Conservation (phyloP, 768 basidiomycete species). For the Leccinum disarticulatum region DNA sequence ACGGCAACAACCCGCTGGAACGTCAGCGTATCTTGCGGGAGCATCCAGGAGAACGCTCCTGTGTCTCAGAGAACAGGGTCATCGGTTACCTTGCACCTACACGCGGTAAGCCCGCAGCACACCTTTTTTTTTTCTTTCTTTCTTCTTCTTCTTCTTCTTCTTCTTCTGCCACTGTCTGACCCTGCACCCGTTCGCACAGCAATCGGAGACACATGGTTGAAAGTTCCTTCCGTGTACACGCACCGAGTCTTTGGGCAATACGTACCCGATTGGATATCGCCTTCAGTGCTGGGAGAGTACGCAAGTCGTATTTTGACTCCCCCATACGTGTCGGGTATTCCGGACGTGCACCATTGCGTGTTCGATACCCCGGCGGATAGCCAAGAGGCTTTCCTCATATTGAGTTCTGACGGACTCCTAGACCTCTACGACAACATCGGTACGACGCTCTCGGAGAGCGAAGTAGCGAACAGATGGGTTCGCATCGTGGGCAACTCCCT, state of each 20-base stretch:
- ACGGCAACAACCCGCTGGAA: slow-evolving; percentile 31
- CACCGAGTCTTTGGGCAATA: slow-evolving; percentile 29
- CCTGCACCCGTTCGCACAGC: slow-evolving; percentile 24
- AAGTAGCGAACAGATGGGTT: slow-evolving; percentile 38
- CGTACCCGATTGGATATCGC: slow-evolving; percentile 26
- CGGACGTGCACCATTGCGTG: slow-evolving; percentile 41
- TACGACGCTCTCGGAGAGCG: slow-evolving; percentile 20
- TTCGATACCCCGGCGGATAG: slow-evolving; percentile 20
- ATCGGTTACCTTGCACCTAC: slow-evolving; percentile 41
- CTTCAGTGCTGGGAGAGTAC: slow-evolving; percentile 21
- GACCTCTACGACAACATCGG: slow-evolving; percentile 39
- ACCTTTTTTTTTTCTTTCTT: background rate
- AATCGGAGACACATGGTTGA: slow-evolving; percentile 38
- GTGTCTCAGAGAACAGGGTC: slow-evolving; percentile 34
- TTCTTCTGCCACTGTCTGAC: slow-evolving; percentile 12
- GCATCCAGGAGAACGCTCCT: slow-evolving; percentile 32
- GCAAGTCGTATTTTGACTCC: slow-evolving; percentile 42
- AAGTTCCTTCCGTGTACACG: slow-evolving; percentile 35
- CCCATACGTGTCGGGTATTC: slow-evolving; percentile 43
- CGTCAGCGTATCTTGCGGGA: slow-evolving; percentile 29
- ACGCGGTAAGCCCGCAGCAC: slow-evolving; percentile 29
- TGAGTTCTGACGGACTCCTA: slow-evolving; percentile 48
- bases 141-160: too few relatives aligned
- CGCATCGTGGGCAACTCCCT: slow-evolving; percentile 31
- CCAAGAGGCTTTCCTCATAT: slow-evolving; percentile 36